phyloP scores from a whole-genome alignment of 73 alveolate genomes.

The Stentor roeselii region DNA sequence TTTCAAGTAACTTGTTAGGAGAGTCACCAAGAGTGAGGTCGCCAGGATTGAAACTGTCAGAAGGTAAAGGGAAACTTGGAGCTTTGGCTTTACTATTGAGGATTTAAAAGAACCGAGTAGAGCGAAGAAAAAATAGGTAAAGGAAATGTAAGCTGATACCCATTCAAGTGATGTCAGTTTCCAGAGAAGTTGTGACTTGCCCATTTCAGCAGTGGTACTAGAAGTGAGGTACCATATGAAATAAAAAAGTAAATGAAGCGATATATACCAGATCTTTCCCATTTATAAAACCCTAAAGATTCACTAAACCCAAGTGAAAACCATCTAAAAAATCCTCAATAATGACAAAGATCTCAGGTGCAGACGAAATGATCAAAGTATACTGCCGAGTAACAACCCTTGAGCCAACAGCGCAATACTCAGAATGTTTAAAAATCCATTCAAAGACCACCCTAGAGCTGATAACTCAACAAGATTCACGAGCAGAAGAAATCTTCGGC shows the following conservation, averaged over 20 bases:
- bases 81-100: not conserved
- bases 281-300: too few relatives aligned
- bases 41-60: slow-evolving; percentile 6
- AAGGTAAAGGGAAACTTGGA: slow-evolving; percentile 4
- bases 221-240: not conserved
- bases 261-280: slow-evolving; percentile 3
- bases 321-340: too few relatives aligned
- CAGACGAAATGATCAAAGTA: too few relatives aligned
- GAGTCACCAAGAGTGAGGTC: not conserved
- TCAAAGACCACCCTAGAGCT: too few relatives aligned
- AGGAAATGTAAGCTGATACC: slow-evolving; percentile 7
- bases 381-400: too few relatives aligned
- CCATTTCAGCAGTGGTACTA: not conserved
- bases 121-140: slow-evolving; percentile 7
- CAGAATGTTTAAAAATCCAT: too few relatives aligned
- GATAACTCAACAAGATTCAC: too few relatives aligned
- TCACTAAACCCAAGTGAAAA: too few relatives aligned
- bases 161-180: slow-evolving; percentile 22
- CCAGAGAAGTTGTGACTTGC: not conserved
- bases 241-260: not conserved
- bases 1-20: not conserved
- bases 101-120: not conserved
- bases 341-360: too few relatives aligned
- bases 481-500: too few relatives aligned
- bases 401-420: too few relatives aligned